Evolutionary conservation across 140 eudicot genomes (phyloP), one percentile per base, ranked within the genome.

Genomic region (Flaveria floridana): DNA sequence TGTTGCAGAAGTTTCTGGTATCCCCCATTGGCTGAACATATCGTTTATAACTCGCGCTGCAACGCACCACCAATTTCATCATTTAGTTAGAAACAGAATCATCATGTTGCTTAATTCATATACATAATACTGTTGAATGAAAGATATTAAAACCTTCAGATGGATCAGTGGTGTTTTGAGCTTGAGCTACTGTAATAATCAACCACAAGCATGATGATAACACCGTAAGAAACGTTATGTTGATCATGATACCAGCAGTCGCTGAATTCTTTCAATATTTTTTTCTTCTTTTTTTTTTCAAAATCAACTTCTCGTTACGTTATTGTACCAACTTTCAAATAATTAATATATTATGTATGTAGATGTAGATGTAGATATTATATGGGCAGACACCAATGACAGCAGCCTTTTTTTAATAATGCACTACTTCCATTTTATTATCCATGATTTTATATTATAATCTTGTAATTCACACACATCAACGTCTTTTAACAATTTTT

Each of bases 41-140:
- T 85, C 47, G 47, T 85, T 85, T 68, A 89, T 48, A 59, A 68
- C 68, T 37, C 86, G 79, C 9, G 44, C 96, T 90, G 89, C 76
- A 76, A 52, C 37, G 88, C 76, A 79, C 53, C 52, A 19, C 18
- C 57, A 71, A 8, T 20, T 68, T 50, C 47, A 51, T 50, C 53
- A 7, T 44, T 42, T 11, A 44, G 50, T 44, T 10, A 7, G 14
- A 44, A 44, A 44, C 2, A 44, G 39, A 56, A 10, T 4, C 16
- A 12, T 48, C 16, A 11, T 44, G 50, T 44, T 11, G 41, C 41
- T 34, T 0, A 34, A 44, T 44, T 2, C 13, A 7, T 11, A 44
- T 2, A 44, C 50, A 11, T 44, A 9, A 44, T 7, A 44, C 10
- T 10, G 14, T 7, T 44, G 50, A 44, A 1, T n/a, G 23, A 46